Percentiles rank a stretch among this genome's conserved stretches.
Conservation (phyloP, 345 rosid species). For the Brassica juncea region DNA sequence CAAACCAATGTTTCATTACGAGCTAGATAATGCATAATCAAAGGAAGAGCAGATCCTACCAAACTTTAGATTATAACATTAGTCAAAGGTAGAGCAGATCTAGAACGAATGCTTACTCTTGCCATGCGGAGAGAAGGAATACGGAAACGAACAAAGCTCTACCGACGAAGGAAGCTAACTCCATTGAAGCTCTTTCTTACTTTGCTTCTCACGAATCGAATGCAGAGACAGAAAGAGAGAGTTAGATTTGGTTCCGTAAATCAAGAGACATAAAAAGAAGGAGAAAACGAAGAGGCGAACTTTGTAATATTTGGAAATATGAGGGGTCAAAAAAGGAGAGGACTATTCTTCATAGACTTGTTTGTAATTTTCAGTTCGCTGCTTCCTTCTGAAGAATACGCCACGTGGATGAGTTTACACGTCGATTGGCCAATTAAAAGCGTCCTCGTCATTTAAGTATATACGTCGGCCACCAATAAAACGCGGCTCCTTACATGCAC, state of each 20-base stretch:
- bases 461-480: slow-evolving; percentile 2
- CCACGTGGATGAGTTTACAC: slow-evolving; percentile 23
- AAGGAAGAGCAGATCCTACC: neutral
- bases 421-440: neutral
- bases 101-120: neutral
- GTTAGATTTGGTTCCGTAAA: slow-evolving; percentile 34
- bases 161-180: slow-evolving; percentile 39
- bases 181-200: neutral
- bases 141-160: slow-evolving; percentile 31
- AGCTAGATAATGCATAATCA: neutral
- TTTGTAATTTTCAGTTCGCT: slow-evolving; percentile 13
- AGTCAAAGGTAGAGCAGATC: slow-evolving; percentile 16
- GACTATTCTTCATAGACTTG: neutral
- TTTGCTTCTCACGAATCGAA: neutral
- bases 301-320: slow-evolving; percentile 20
- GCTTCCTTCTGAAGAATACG: neutral
- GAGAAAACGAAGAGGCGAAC: slow-evolving; percentile 8
- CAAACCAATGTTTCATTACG: neutral
- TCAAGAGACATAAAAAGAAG: slow-evolving; percentile 15
- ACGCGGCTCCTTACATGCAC: neutral
- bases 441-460: neutral
- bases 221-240: slow-evolving; percentile 14
- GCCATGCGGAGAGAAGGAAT: slow-evolving; percentile 11
- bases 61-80: neutral
- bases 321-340: slow-evolving; percentile 19